These are phyloP conservation scores for Striga asiatica DNA, from an alignment of 257 asterid genomes.

Conservation along the genomic window DNA sequence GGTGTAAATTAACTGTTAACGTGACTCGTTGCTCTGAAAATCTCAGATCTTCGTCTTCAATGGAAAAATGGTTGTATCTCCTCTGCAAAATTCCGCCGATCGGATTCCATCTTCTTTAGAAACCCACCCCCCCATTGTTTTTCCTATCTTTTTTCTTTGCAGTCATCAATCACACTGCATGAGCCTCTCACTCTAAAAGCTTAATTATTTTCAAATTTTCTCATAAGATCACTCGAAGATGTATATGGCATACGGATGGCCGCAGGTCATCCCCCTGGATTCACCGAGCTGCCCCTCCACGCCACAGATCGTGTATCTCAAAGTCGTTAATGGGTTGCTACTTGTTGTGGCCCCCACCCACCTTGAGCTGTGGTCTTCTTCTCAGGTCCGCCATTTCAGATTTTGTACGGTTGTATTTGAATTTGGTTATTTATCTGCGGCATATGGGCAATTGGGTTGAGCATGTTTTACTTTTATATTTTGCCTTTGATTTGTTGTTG, in stretches of 20 bases:
- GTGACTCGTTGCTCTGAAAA: conserved; percentile 13
- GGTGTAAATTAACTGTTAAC: conserved; percentile 8
- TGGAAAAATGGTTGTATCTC: conserved; percentile 23
- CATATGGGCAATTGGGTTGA: conserved; percentile 1
- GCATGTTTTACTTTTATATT: neutral
- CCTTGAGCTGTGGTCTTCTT: conserved; percentile 91
- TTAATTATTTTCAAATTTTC: neutral
- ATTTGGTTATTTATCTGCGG: conserved; percentile 3
- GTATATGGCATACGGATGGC: conserved; percentile 99
- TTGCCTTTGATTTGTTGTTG: conserved; percentile 3
- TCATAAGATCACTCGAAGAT: conserved; percentile 31
- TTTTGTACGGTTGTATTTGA: conserved; percentile 6
- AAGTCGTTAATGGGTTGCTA: conserved; percentile 63
- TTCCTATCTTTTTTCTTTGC: neutral
- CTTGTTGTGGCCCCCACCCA: conserved; percentile 80
- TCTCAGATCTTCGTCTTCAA: conserved; percentile 30
- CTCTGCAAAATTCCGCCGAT: conserved; percentile 18
- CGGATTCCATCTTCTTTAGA: conserved; percentile 21
- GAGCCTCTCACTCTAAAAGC: conserved; percentile 11
- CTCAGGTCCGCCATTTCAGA: conserved; percentile 40
- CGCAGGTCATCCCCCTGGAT: conserved; percentile 95
- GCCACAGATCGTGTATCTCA: conserved; percentile 70
- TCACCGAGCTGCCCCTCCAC: conserved; percentile 42
- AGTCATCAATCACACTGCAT: conserved; percentile 11
- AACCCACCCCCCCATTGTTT: conserved; percentile 19